Percentiles rank a stretch among this genome's conserved stretches.
These are phyloP conservation scores for Pseudogymnoascus sp. DNA, from an alignment of 2,329 filamentous ascomycete species.

Conservation along the genomic window DNA sequence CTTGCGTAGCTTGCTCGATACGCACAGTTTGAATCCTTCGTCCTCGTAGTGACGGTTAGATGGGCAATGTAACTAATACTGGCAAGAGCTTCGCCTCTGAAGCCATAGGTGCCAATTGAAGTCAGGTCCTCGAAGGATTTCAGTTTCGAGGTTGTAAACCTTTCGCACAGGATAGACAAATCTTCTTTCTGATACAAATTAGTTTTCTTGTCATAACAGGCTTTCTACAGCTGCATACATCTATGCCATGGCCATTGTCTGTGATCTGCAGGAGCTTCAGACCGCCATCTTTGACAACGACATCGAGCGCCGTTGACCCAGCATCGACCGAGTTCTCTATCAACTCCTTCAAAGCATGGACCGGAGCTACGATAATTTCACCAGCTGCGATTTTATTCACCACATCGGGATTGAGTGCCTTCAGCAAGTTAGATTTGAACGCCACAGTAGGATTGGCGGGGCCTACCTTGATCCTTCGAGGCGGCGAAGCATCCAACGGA, in stretches of 20 bases:
- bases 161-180: conserved; percentile 82
- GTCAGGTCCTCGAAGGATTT: conserved; percentile 87
- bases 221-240: conserved; percentile 48
- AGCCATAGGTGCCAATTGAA: conserved; percentile 93
- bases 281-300: conserved; percentile 89
- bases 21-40: conserved; percentile 76
- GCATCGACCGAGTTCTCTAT: conserved; percentile 97
- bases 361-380: conserved; percentile 95
- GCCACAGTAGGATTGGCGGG: neutral
- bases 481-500: conserved; percentile 32
- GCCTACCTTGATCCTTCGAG: conserved; percentile 43
- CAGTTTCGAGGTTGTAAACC: conserved; percentile 95
- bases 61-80: conserved; percentile 99
- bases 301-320: conserved; percentile 85
- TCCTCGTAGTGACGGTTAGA: conserved; percentile 89
- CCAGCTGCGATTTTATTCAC: conserved; percentile 98
- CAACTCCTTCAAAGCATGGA: conserved; percentile 91
- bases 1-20: conserved; percentile 86
- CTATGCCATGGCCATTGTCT: conserved; percentile 93
- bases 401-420: conserved; percentile 85
- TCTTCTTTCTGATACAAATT: conserved; percentile 66
- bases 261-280: conserved; percentile 94
- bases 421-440: conserved; percentile 27
- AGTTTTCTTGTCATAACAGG: neutral
- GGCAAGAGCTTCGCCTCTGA: conserved; percentile 88